Conservation (phyloP, 805 yeast species). For the Ogataea polymorpha region DNA sequence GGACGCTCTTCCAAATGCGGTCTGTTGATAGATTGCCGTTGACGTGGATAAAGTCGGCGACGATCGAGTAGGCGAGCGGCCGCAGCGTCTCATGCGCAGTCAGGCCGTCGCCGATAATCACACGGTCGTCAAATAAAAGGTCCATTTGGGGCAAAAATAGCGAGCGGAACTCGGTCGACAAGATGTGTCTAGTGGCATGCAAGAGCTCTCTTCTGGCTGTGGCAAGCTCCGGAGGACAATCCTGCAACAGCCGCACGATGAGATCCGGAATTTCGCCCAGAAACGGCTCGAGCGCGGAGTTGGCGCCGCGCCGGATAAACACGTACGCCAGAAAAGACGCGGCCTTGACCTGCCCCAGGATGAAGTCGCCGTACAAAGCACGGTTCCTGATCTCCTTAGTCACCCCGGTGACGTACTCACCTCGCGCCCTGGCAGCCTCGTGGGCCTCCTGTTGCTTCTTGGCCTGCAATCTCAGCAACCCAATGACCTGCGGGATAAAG, state of each 20-base stretch:
- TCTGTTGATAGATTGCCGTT: conserved; percentile 76
- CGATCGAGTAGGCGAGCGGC: conserved; percentile 91
- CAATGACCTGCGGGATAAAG: conserved; percentile 80
- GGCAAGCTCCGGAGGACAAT: conserved; percentile 91
- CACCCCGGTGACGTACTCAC: conserved; percentile 63
- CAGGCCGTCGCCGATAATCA: conserved; percentile 87
- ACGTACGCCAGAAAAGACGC: conserved; percentile 93
- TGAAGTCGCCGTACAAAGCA: conserved; percentile 79
- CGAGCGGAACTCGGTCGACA: conserved; percentile 81
- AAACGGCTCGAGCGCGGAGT: conserved; percentile 56
- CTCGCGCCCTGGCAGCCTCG: conserved; percentile 50
- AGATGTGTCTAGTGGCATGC: conserved; percentile 93
- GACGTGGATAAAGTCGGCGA: conserved; percentile 94
- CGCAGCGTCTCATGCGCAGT: conserved; percentile 87
- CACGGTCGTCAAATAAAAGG: conserved; percentile 77
- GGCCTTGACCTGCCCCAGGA: conserved; percentile 91
- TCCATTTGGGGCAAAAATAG: conserved; percentile 85
- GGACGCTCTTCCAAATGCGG: conserved; percentile 85
- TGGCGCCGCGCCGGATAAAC: conserved; percentile 78
- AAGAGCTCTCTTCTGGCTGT: conserved; percentile 88
- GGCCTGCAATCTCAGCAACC: conserved; percentile 72
- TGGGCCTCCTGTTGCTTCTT: conserved; percentile 74
- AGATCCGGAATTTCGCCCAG: conserved; percentile 77
- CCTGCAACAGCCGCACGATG: conserved; percentile 81
- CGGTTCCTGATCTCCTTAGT: conserved; percentile 75